Percentiles rank a stretch among this genome's conserved stretches.
Evolutionary conservation across 345 rosid species (phyloP).

Genomic region (Acer negundo): DNA sequence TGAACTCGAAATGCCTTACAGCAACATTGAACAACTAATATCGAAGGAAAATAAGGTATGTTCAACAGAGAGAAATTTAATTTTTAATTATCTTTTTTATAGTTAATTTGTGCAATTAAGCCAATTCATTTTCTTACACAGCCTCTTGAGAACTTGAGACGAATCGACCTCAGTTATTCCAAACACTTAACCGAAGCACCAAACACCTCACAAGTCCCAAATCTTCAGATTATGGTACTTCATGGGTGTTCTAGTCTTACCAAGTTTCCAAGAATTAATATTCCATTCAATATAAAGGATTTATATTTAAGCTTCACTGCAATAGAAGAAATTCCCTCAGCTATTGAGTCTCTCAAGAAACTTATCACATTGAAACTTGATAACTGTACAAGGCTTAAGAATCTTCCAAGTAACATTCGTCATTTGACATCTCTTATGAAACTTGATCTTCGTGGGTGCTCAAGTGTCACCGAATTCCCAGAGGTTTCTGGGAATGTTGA

Average conservation of each 20-base stretch:
- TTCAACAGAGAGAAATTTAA: not conserved
- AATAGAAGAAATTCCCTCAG: slow-evolving; percentile 3
- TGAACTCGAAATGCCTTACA: not conserved
- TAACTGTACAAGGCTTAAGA: not conserved
- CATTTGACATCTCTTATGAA: not conserved
- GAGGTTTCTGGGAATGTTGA: not conserved
- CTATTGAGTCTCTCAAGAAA: not conserved
- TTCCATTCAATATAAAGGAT: not conserved
- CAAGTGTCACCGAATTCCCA: slow-evolving; percentile 17
- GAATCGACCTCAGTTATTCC: not conserved
- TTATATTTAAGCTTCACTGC: not conserved
- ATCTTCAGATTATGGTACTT: not conserved
- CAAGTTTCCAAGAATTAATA: slow-evolving; percentile 2
- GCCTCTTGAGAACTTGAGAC: not conserved
- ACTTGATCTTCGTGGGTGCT: slow-evolving; percentile 12
- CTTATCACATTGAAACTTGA: not conserved
- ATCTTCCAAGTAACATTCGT: slow-evolving; percentile 9
- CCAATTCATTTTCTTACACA: not conserved
- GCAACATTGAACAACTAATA: not conserved
- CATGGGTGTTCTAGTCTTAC: not conserved
- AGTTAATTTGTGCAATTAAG: not conserved
- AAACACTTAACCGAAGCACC: not conserved
- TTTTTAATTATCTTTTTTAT: not conserved
- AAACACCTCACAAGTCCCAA: not conserved
- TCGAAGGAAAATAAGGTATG: not conserved